phyloP scores from a whole-genome alignment of 2,329 filamentous ascomycete species.

The Macrophomina tecta region DNA sequence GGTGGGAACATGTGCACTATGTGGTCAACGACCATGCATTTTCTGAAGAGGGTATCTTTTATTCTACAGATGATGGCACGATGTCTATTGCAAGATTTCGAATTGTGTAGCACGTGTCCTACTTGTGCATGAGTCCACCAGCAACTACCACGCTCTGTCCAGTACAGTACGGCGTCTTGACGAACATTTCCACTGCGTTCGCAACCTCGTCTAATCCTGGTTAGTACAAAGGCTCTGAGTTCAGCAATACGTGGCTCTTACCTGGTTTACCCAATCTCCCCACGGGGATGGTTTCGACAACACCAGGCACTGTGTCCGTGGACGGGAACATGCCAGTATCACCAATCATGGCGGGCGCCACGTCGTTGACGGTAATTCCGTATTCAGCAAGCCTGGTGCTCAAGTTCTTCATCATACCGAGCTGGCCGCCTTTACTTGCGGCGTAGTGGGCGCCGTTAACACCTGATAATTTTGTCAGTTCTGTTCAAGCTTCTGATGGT shows the following conservation, averaged over 20 bases:
- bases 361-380: slow-evolving; percentile 70
- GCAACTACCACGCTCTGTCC: slow-evolving; percentile 37
- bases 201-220: slow-evolving; percentile 29
- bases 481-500: slow-evolving; percentile 55
- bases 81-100: not conserved
- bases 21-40: not conserved
- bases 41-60: slow-evolving; percentile 3
- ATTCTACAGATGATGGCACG: not conserved
- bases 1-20: too few species aligned
- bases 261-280: slow-evolving; percentile 35
- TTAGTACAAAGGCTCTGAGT: not conserved
- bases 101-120: not conserved
- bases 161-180: slow-evolving; percentile 36
- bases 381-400: slow-evolving; percentile 63
- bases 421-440: slow-evolving; percentile 67
- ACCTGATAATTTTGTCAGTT: slow-evolving; percentile 48
- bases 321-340: slow-evolving; percentile 43
- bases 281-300: slow-evolving; percentile 35
- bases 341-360: slow-evolving; percentile 73
- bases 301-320: slow-evolving; percentile 31
- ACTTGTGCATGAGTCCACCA: slow-evolving; percentile 39
- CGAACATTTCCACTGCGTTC: slow-evolving; percentile 38
- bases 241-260: not conserved
- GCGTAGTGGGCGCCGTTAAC: slow-evolving; percentile 56
- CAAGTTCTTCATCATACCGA: slow-evolving; percentile 70